Conservation (phyloP, 768 basidiomycete species). For the Russula earlei region DNA sequence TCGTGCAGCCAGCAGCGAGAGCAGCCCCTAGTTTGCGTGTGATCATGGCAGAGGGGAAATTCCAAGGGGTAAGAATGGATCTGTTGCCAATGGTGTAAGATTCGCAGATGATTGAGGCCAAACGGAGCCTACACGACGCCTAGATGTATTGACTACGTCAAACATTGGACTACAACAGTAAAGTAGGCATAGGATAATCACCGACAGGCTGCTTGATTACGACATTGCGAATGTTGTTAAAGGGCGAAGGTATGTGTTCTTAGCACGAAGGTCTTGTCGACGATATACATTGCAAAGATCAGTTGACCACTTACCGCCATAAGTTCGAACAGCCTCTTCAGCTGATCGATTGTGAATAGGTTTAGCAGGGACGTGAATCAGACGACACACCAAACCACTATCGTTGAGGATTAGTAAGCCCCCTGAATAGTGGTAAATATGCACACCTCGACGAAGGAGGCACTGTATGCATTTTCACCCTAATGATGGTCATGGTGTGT, state of each 20-base stretch:
- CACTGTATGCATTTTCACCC: conserved; percentile 80
- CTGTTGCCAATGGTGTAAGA: conserved; percentile 29
- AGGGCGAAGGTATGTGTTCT: conserved; percentile 78
- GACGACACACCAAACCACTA: conserved; percentile 71
- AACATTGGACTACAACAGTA: neutral
- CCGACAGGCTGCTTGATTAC: conserved; percentile 92
- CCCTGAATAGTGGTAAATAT: conserved; percentile 21
- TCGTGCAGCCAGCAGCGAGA: conserved; percentile 92
- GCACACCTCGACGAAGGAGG: conserved; percentile 73
- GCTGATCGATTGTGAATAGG: conserved; percentile 37
- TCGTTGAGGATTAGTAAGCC: neutral
- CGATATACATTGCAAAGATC: neutral
- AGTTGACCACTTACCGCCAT: conserved; percentile 53
- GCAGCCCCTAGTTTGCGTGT: conserved; percentile 85
- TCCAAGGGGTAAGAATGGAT: conserved; percentile 79
- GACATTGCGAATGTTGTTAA: conserved; percentile 65
- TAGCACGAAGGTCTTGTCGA: neutral
- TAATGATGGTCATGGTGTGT: conserved; percentile 23
- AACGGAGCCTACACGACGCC: conserved; percentile 38
- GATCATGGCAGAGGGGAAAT: conserved; percentile 94
- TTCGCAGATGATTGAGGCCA: neutral
- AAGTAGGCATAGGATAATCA: conserved; percentile 26
- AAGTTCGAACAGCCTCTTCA: conserved; percentile 85
- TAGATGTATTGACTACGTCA: conserved; percentile 17
- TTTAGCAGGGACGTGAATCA: neutral